Evolutionary conservation across 495 filamentous ascomycete species (phyloP).

Genomic region (Penicillium goetzii): DNA sequence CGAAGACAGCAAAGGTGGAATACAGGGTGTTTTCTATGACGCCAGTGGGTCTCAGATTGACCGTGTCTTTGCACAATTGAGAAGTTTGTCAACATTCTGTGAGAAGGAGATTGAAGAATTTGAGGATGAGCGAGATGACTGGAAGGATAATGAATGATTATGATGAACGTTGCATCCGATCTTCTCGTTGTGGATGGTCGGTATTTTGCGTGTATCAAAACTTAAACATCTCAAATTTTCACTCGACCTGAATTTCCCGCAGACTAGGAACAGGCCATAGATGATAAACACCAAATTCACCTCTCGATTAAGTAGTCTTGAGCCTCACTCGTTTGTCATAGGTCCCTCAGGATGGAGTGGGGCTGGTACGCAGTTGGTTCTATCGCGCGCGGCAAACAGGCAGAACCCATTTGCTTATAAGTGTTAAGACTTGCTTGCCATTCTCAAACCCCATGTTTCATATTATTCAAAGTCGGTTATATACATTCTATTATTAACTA

Average conservation of each 20-base stretch:
- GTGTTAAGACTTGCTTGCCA: background rate
- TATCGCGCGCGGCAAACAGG: background rate
- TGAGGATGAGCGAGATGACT: background rate
- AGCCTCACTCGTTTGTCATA: background rate
- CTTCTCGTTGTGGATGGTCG: background rate
- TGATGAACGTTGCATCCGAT: background rate
- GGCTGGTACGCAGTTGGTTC: background rate
- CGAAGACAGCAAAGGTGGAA: background rate
- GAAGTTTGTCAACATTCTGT: background rate
- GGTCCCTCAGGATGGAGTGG: background rate
- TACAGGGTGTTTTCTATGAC: background rate
- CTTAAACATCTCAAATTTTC: background rate
- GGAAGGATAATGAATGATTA: background rate
- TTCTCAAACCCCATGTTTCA: background rate
- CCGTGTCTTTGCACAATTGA: background rate
- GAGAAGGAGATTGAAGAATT: slow-evolving; percentile 7
- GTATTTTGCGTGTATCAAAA: background rate
- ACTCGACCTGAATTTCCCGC: background rate
- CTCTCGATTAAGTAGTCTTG: background rate
- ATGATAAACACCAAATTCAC: background rate
- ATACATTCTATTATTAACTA: background rate
- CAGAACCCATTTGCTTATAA: background rate
- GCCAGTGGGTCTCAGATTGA: background rate
- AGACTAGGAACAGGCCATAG: background rate
- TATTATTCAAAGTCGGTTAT: background rate